Evolutionary conservation across 2,329 filamentous ascomycete genomes (phyloP).

Genomic region (Beauveria pseudobassiana): DNA sequence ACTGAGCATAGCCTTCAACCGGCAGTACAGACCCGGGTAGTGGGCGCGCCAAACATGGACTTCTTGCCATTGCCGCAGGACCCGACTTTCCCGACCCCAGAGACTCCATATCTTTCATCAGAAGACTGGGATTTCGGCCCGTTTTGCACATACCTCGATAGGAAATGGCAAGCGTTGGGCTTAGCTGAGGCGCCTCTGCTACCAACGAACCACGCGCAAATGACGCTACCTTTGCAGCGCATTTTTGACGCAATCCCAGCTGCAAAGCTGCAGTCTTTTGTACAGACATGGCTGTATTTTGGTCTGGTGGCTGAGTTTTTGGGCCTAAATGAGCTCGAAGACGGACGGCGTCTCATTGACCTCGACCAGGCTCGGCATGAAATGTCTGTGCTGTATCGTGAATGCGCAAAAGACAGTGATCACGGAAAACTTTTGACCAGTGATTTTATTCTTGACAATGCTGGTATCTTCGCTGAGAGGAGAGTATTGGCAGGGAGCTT

Average conservation of each 20-base stretch:
- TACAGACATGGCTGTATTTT: conserved; percentile 29
- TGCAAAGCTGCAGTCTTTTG: conserved; percentile 19
- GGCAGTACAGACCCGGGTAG: neutral
- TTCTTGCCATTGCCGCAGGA: conserved; percentile 15
- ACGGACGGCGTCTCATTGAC: conserved; percentile 13
- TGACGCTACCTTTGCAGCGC: neutral
- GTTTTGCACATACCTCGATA: conserved; percentile 19
- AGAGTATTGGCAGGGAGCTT: conserved; percentile 10
- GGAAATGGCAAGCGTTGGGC: conserved; percentile 13
- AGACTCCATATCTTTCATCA: conserved; percentile 18
- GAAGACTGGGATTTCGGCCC: conserved; percentile 20
- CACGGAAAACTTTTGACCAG: neutral
- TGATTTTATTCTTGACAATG: neutral
- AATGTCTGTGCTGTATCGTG: conserved; percentile 13
- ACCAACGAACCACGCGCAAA: conserved; percentile 8
- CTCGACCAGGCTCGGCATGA: conserved; percentile 10
- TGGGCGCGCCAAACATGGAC: conserved; percentile 14
- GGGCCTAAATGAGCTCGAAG: conserved; percentile 18
- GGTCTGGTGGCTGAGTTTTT: conserved; percentile 24
- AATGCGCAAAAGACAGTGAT: conserved; percentile 10
- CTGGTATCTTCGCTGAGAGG: conserved; percentile 11
- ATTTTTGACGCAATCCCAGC: conserved; percentile 15
- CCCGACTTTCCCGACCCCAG: conserved; percentile 12
- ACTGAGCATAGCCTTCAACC: neutral
- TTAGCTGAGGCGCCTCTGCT: conserved; percentile 12